Conservation (phyloP, 2,329 filamentous ascomycete species). For the Sporothrix pallida region DNA sequence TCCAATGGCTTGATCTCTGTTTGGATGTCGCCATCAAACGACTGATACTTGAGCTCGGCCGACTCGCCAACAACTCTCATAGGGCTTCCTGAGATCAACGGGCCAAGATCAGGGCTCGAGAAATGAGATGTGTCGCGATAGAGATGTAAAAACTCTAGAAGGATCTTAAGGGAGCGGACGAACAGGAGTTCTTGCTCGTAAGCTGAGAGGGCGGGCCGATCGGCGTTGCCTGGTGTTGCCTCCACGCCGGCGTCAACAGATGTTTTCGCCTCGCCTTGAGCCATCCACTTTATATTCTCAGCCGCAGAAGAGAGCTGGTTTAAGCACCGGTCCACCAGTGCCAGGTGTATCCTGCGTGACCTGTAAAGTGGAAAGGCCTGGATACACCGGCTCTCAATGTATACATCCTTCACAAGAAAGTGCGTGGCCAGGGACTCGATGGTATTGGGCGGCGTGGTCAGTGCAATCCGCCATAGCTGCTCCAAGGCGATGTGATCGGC, state of each 20-base stretch:
- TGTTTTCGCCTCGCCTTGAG: slow-evolving; percentile 58
- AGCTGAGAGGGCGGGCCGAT: background rate
- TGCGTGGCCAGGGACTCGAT: slow-evolving; percentile 73
- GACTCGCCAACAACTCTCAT: slow-evolving; percentile 65
- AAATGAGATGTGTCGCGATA: slow-evolving; percentile 67
- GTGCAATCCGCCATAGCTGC: slow-evolving; percentile 81
- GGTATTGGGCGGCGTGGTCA: slow-evolving; percentile 67
- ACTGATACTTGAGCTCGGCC: slow-evolving; percentile 74
- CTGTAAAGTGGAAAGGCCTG: slow-evolving; percentile 55
- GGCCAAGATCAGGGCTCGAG: slow-evolving; percentile 62
- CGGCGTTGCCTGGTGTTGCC: background rate
- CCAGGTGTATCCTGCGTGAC: slow-evolving; percentile 66
- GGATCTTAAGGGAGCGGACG: slow-evolving; percentile 69
- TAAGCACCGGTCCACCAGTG: slow-evolving; percentile 75
- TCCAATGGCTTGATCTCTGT: slow-evolving; percentile 66
- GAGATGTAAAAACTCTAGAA: slow-evolving; percentile 70
- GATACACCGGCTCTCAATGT: slow-evolving; percentile 64
- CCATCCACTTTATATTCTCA: slow-evolving; percentile 57
- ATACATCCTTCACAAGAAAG: slow-evolving; percentile 72
- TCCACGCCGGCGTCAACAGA: background rate
- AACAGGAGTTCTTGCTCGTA: slow-evolving; percentile 67
- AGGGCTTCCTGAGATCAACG: slow-evolving; percentile 58
- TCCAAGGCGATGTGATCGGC: slow-evolving; percentile 64
- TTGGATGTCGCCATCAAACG: slow-evolving; percentile 66
- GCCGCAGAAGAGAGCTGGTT: slow-evolving; percentile 70